Evolutionary conservation across 495 filamentous ascomycete species (phyloP), one percentile per base, ranked within the genome.

Genomic region (Hypoxylon fuscum): DNA sequence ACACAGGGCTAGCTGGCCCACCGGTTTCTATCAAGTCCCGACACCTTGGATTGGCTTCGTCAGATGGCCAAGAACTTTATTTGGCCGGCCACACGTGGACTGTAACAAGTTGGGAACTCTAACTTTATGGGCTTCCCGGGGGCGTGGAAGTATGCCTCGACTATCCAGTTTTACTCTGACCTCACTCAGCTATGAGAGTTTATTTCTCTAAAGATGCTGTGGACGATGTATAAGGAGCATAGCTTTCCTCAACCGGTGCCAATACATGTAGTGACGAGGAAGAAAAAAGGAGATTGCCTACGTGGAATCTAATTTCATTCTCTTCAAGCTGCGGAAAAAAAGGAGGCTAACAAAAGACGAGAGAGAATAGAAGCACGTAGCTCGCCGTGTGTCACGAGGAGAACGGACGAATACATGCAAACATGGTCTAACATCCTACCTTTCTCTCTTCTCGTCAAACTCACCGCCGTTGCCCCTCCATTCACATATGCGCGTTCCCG

Each of bases 401-500:
- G 14, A 23, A 38, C 51, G 22, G 59, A 40, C 40, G 45, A 31
- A 34, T 51, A 56, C 59, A 29, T 44, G 22, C 38, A 56, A 41
- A 52, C 46, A 42, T 62, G 52, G 37, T 34, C 23, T 44, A 27
- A 27, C 18, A 15, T 12, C 18, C 43, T 50, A 15, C 5, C 20
- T 15, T 14, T 11, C 32, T 45, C 34, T 35, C 7, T 14, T 11
- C 32, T 45, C 34, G 23, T 23, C 25, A 31, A 56, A 57, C 44
- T 31, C 20, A 5, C 38, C 25, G 11, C 29, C 55, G 37, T 50
- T 42, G 15, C 25, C n/a, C 14, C 22, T 44, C 27, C 8, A 38
- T 25, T 49, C 35, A 29, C 34, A 23, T 31, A 64, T 64, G 60
- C 41, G 42, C 54, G 48, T 58, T 29, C 42, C 60, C 60, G 60